Evolutionary conservation across 2,329 filamentous ascomycete species (phyloP), one percentile per base, ranked within the genome.

Genomic region (Thielaviopsis musarum): DNA sequence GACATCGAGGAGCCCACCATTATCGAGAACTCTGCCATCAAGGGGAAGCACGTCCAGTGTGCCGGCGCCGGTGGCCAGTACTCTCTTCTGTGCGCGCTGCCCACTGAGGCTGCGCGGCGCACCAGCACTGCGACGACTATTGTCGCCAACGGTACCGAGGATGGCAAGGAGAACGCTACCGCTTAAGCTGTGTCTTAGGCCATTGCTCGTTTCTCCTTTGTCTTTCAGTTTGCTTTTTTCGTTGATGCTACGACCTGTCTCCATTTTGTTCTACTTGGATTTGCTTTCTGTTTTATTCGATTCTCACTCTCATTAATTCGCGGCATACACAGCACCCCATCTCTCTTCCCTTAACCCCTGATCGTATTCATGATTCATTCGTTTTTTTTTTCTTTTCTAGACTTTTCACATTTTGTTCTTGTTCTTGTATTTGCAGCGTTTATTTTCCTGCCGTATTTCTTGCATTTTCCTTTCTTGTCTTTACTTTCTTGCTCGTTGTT

Each of bases 41-140:
- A 83, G 30, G 87, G 81, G 51, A 84, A 85, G 72, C 82, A 84
- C 70, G 77, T 96, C 52, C 77, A 83, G 38, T 88, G 79, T 71
- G 87, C 87, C n/a, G 88, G 87, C 52, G 85, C 85, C n/a, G 91
- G 91, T 64, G 90, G 90, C 5, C 91, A 96, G 68, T 96, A 82
- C 70, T 85, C 83, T 1, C 72, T 88, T 24, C 66, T 88, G n/a
- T 75, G 77, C 10, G 77, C 77, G 58, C 67, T 68, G 62, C 65
- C 72, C 24, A 67, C 63, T 38, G 61, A 62, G 24, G 61, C 61
- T 24, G n/a, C 15, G 41, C 59, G 66, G 10, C 64, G 54, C 0
- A 65, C 66, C 55, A 28, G 28, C 5, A 64, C 64, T 60, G 24
- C 24, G 24, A 26, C 24, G 24, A 26, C 24, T 26, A 26, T 26